phyloP scores from a whole-genome alignment of 352 stramenopile genomes.

The Globisporangium alternatum region DNA sequence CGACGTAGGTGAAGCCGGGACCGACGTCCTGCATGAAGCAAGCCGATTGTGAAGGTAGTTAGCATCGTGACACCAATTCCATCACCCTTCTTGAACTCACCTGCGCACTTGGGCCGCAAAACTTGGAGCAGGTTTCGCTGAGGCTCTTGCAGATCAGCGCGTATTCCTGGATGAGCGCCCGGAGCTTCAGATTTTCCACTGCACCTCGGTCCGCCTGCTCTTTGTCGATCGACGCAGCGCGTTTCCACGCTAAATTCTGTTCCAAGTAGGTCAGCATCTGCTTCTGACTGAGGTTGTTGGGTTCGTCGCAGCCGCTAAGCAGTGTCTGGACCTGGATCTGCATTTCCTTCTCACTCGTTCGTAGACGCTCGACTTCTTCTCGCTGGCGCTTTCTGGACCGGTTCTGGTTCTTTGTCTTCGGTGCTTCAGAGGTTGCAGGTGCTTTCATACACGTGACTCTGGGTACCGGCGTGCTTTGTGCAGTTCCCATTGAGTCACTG shows the following conservation, averaged over 20 bases:
- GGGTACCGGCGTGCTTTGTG: slow-evolving; percentile 1
- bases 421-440: slow-evolving; percentile 20
- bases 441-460: slow-evolving; percentile 45
- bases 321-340: slow-evolving; percentile 1
- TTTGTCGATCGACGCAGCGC: background rate
- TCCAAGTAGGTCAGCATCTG: slow-evolving; percentile 5
- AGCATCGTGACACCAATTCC: background rate
- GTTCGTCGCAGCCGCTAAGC: slow-evolving; percentile 36
- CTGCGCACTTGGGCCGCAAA: background rate
- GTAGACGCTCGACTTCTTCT: slow-evolving; percentile 1
- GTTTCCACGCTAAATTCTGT: slow-evolving; percentile 6
- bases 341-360: background rate
- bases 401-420: slow-evolving; percentile 35
- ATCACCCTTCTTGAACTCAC: background rate
- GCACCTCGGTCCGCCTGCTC: background rate
- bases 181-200: slow-evolving; percentile 2
- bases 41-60: background rate
- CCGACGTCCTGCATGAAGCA: background rate
- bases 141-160: background rate
- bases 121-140: background rate
- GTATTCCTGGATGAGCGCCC: slow-evolving; percentile 4
- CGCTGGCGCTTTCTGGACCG: slow-evolving; percentile 18
- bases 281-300: background rate
- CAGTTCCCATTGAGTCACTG: too few species aligned
- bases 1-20: background rate